Conservation (phyloP, 78 protist genomes). For the Chrysochromulina tobinii region DNA sequence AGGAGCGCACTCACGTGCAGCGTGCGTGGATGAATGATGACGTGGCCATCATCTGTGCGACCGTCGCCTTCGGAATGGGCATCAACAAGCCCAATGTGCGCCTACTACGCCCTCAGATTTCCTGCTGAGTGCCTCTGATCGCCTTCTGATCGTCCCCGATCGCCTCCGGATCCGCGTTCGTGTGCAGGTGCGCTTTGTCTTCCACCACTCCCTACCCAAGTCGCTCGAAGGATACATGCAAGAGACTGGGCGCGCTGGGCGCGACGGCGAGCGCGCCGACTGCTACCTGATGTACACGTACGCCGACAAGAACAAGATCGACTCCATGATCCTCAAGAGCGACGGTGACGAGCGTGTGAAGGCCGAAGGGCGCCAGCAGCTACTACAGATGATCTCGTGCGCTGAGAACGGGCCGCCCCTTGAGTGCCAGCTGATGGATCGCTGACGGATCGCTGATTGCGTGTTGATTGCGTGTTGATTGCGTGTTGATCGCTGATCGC, state of each 20-base stretch:
- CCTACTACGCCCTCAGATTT: neutral
- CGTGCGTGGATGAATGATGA: slow-evolving; percentile 16
- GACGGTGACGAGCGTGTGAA: neutral
- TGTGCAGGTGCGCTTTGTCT: slow-evolving; percentile 81
- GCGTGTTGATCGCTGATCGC: too few species aligned
- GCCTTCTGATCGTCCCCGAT: neutral
- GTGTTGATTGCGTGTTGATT: too few species aligned
- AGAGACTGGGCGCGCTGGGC: slow-evolving; percentile 64
- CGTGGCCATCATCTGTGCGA: slow-evolving; percentile 35
- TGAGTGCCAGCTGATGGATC: too few species aligned
- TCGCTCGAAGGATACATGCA: slow-evolving; percentile 94
- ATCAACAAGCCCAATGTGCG: slow-evolving; percentile 41
- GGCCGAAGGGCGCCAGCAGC: neutral
- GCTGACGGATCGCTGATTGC: too few species aligned
- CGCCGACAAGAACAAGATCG: slow-evolving; percentile 23
- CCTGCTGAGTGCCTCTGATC: neutral
- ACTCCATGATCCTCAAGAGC: neutral
- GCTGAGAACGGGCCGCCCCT: slow-evolving; percentile 35
- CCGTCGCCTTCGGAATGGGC: slow-evolving; percentile 63
- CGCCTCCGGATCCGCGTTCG: neutral
- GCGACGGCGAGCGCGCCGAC: slow-evolving; percentile 55
- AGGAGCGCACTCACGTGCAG: neutral
- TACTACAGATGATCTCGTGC: slow-evolving; percentile 40
- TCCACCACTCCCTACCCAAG: slow-evolving; percentile 97
- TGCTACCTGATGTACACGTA: slow-evolving; percentile 52